phyloP scores from a whole-genome alignment of 2,329 filamentous ascomycete species.

The Ophiocordyceps polyrhachis-furcata region DNA sequence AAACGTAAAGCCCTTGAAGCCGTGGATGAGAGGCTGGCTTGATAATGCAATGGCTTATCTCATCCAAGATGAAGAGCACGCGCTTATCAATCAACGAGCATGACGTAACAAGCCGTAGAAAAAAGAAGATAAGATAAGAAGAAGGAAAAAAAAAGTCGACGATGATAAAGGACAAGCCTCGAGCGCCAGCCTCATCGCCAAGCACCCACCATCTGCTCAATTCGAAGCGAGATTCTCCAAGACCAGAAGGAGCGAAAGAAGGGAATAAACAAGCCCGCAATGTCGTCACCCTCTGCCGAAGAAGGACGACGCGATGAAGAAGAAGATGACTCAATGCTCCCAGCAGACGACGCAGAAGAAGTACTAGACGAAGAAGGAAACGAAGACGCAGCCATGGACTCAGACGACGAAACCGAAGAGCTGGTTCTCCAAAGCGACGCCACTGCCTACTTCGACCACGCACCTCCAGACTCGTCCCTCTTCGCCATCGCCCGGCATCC shows the following conservation, averaged over 20 bases:
- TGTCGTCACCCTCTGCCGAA: neutral
- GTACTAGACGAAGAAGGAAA: conserved; percentile 39
- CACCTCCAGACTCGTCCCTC: conserved; percentile 70
- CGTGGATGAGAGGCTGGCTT: too few relatives aligned
- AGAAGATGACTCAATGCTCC: conserved; percentile 47
- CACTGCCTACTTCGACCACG: conserved; percentile 73
- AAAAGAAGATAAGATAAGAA: neutral
- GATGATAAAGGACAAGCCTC: neutral
- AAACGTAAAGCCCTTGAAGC: too few relatives aligned
- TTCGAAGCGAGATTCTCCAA: too few relatives aligned
- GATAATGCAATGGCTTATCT: neutral
- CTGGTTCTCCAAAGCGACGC: conserved; percentile 82
- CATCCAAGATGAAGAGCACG: neutral
- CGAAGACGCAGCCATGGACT: conserved; percentile 67
- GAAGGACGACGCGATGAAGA: conserved; percentile 26
- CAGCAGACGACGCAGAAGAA: conserved; percentile 60
- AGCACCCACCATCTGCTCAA: too few relatives aligned
- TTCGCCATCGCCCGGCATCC: conserved; percentile 94
- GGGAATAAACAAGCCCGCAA: too few relatives aligned
- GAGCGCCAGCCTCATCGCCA: too few relatives aligned
- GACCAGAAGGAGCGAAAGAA: too few relatives aligned
- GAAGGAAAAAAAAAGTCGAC: neutral
- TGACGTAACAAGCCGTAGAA: neutral
- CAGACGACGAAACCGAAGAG: conserved; percentile 43
- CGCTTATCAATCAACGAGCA: neutral